Evolutionary conservation across 164 flowering plant genomes (phyloP), one percentile per base, ranked within the genome.

Genomic region (Vitis rotundifolia): DNA sequence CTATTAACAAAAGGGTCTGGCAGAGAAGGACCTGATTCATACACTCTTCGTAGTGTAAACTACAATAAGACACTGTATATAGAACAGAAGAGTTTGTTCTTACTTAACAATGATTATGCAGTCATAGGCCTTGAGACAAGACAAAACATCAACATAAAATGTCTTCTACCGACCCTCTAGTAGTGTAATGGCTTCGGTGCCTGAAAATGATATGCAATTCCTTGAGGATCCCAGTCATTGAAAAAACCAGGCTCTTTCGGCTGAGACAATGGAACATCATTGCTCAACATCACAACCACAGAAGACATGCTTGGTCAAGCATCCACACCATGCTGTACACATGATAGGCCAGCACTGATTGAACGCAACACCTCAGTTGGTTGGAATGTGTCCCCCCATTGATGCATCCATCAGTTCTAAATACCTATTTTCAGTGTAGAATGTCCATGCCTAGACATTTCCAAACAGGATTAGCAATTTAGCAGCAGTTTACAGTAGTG

Each of bases 291-390:
- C 44, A 52, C 48, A 26, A 66, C 59, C 58, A 66, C 68, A 11
- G 16, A 49, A 11, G 68, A 66, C 68, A 66, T 66, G 58, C 48
- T 66, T 15, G 68, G 68, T 13, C 68, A 2, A 11, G 19, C 61
- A 7, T 59, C 61, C 5, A 29, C 37, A 26, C 37, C 1, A 11
- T 19, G n/a, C 28, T 59, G 61, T 12, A 59, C 61, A 26, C 47
- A 59, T 26, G 26, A 59, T 22, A 59, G 61, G 28, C 37, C 68
- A 3, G 28, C 59, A 29, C 53, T 59, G 37, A 66, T 53, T 4
- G 58, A 51, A 22, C 68, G 54, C 12, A 51, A 29, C 68, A 53
- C 55, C 18, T 64, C 56, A 52, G 55, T 1, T 52, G 10, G 55
- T 8, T 52, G 13, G 1, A 4, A n/a, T 10, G 55, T 12, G 55